Evolutionary conservation across 2,329 filamentous ascomycete species (phyloP).

Genomic region (Ceratocystis ficicola): DNA sequence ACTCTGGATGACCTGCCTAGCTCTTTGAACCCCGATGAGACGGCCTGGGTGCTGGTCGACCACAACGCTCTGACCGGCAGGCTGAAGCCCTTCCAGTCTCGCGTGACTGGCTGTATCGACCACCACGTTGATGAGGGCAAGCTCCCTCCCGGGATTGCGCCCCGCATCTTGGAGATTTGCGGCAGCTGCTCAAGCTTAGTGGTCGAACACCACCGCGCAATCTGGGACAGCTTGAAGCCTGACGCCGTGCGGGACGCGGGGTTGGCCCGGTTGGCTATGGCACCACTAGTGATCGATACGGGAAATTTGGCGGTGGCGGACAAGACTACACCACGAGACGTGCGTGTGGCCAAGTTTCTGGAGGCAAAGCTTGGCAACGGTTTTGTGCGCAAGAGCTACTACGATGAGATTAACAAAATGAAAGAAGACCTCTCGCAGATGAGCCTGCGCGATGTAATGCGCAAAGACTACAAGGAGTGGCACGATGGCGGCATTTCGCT

Average conservation of each 20-base stretch:
- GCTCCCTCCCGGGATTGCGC: conserved; percentile 37
- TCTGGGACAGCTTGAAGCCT: conserved; percentile 37
- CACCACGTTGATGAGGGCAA: conserved; percentile 63
- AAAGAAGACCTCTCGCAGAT: conserved; percentile 56
- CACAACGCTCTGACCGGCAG: conserved; percentile 61
- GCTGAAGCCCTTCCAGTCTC: conserved; percentile 40
- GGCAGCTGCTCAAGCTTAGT: conserved; percentile 67
- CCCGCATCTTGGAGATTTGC: conserved; percentile 50
- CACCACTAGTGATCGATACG: conserved; percentile 63
- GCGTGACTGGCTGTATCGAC: conserved; percentile 57
- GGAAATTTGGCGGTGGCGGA: conserved; percentile 47
- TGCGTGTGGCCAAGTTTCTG: conserved; percentile 45
- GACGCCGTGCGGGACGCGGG: conserved; percentile 38
- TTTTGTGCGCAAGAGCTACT: conserved; percentile 47
- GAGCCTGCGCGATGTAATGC: conserved; percentile 52
- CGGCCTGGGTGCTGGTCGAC: conserved; percentile 60
- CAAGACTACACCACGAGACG: conserved; percentile 55
- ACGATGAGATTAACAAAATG: conserved; percentile 45
- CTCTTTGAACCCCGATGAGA: conserved; percentile 41
- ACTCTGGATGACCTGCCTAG: conserved; percentile 42
- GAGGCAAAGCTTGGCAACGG: conserved; percentile 34
- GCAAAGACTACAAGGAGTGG: conserved; percentile 83
- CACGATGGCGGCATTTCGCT: conserved; percentile 42
- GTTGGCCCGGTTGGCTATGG: conserved; percentile 55
- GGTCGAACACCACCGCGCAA: conserved; percentile 43